Conservation (phyloP, 2,329 filamentous ascomycete species). For the Aspergillus novoparasiticus region DNA sequence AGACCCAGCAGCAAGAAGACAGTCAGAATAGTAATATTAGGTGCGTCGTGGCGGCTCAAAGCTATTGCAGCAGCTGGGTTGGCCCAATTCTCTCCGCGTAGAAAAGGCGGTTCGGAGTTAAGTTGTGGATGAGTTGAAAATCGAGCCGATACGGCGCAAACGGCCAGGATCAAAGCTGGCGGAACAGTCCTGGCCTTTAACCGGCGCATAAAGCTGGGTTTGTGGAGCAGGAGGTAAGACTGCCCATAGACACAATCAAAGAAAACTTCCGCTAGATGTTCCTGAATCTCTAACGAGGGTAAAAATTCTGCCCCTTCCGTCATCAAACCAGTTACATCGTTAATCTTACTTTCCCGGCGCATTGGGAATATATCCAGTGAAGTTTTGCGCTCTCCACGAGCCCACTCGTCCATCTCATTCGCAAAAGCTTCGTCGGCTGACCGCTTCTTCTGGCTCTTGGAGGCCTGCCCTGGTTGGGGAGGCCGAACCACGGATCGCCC, state of each 20-base stretch:
- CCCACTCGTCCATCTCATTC: conserved; percentile 79
- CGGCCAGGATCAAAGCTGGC: conserved; percentile 87
- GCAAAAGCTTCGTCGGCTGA: conserved; percentile 86
- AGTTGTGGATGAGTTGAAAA: conserved; percentile 89
- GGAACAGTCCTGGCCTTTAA: conserved; percentile 74
- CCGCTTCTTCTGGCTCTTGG: conserved; percentile 73
- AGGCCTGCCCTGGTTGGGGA: conserved; percentile 60
- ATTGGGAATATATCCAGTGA: conserved; percentile 55
- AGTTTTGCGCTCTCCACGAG: conserved; percentile 58
- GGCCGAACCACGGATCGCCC: conserved; percentile 85
- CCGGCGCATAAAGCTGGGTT: conserved; percentile 94
- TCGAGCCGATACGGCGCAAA: conserved; percentile 92
- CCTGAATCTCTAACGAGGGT: conserved; percentile 83
- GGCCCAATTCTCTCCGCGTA: conserved; percentile 91
- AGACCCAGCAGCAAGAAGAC: conserved; percentile 85
- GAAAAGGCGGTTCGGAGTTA: conserved; percentile 74
- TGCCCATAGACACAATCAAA: conserved; percentile 97
- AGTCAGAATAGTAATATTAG: conserved; percentile 93
- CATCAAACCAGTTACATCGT: conserved; percentile 75
- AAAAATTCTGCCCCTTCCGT: conserved; percentile 81
- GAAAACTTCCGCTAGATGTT: conserved; percentile 90
- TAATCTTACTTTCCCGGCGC: conserved; percentile 62
- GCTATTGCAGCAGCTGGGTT: conserved; percentile 84
- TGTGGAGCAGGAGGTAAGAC: conserved; percentile 90
- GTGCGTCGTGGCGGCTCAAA: conserved; percentile 84